A percentile compares a stretch with the other conserved stretches of the same genome.
Conservation (phyloP, 257 asterid genomes). For the Lycium ferocissimum region DNA sequence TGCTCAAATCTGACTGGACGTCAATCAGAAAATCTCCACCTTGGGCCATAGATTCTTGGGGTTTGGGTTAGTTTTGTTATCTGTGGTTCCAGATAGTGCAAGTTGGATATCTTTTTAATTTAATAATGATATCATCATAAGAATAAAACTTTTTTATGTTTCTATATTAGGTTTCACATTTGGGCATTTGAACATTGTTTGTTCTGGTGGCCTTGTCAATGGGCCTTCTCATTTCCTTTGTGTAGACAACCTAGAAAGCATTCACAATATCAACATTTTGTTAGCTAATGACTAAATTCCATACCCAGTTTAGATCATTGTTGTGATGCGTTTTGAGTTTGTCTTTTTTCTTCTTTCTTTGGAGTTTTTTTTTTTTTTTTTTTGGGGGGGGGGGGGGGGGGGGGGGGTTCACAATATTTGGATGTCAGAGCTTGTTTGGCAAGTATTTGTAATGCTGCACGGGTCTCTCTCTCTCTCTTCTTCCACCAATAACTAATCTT, state of each 20-base stretch:
- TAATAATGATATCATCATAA: neutral
- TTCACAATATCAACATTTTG: neutral
- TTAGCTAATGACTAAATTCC: conserved; percentile 23
- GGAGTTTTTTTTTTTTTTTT: neutral
- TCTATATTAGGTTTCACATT: conserved; percentile 15
- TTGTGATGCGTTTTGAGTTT: neutral
- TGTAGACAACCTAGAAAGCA: neutral
- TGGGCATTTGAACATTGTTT: neutral
- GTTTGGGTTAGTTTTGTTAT: conserved; percentile 75
- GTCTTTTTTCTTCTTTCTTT: neutral
- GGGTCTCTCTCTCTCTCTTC: conserved; percentile 30
- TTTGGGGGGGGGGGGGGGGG: no score
- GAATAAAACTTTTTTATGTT: conserved; percentile 2
- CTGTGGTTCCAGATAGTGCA: conserved; percentile 2
- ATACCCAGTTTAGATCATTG: neutral
- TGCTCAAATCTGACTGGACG: conserved; percentile 90
- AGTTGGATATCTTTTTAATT: conserved; percentile 12
- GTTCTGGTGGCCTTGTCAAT: neutral
- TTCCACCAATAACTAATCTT: conserved; percentile 30
- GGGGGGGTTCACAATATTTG: neutral
- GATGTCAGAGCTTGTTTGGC: neutral
- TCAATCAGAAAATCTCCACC: conserved; percentile 89
- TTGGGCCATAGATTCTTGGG: conserved; percentile 99
- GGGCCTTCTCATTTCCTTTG: neutral
- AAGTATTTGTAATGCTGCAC: neutral